Evolutionary conservation across 768 basidiomycete species (phyloP), one percentile per base, ranked within the genome.

Genomic region (Leucocoprinus leucothites): DNA sequence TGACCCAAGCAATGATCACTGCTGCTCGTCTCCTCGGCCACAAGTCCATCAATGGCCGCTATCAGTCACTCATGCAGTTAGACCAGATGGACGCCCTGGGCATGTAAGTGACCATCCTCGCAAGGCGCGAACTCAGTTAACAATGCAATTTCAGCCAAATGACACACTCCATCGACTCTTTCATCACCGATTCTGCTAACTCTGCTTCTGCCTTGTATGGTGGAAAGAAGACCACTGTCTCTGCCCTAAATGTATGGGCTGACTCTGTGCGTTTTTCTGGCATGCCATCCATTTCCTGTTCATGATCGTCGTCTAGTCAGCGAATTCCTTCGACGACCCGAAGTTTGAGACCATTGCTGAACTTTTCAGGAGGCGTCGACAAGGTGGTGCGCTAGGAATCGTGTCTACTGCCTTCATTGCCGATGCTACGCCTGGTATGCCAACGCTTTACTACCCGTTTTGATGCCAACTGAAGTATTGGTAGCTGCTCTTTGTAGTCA

Each of bases 181-280:
- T 75, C 59, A 77, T 77, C 59, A 77, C 75, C 48, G 75, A 77
- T 61, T 77, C 75, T 3, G 75, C 75, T 2, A 77, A 77, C 64
- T 76, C 74, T 14, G 75, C 75, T 3, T 75, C 74, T 28, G 74
- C 75, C 18, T 65, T 77, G 22, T 77, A 74, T 56, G 73, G 73
- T 0, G 75, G 75, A 16, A 75, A 77, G 61, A 77, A 77, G 61
- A 70, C 70, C 7, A 67, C 69, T 9, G 75, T 76, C 40, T 73
- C 72, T 47, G 71, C 74, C 8, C 57, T 76, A 40, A 73, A 71
- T 38, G 75, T 77, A 35, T 76, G 65, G 50, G 74, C 66, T 9
- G 75, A 77, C 56, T 75, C 74, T 56, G 75, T 75, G n/a, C n/a
- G n/a, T n/a, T n/a, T n/a, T n/a, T n/a, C n/a, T n/a, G n/a, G n/a